Percentiles rank a stretch among this genome's conserved stretches.
Evolutionary conservation across 345 rosid genomes (phyloP).

Genomic region (Mercurialis annua): DNA sequence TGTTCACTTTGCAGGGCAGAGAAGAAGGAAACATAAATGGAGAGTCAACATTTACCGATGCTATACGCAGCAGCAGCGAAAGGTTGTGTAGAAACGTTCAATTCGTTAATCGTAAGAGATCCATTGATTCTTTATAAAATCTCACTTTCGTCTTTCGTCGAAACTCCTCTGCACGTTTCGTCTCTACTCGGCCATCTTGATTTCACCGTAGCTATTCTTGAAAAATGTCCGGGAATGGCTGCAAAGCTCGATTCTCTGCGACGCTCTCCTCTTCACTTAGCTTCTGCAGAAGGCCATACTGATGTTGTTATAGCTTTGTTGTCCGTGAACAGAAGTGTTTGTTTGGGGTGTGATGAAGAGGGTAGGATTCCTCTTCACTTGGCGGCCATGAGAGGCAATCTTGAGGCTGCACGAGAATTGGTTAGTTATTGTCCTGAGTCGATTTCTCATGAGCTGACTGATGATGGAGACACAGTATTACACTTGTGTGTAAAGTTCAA

Average conservation of each 20-base stretch:
- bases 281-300: constrained; percentile 12
- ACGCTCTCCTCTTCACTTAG: constrained; percentile 13
- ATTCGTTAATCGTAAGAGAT: constrained; percentile 5
- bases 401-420: not conserved
- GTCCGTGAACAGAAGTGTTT: not conserved
- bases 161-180: no score
- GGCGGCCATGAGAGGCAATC: constrained; percentile 3
- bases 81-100: not conserved
- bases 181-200: no score
- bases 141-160: not conserved
- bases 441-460: not conserved
- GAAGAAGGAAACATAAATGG: not conserved
- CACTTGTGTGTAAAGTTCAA: constrained; percentile 4
- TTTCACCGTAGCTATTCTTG: no score
- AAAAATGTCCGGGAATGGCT: no score
- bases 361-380: constrained; percentile 6
- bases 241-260: not conserved
- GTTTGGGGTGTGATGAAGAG: not conserved
- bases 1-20: no score
- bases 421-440: not conserved
- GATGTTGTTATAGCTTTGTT: constrained; percentile 9
- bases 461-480: not conserved
- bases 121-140: not conserved
- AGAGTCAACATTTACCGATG: not conserved
- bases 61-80: constrained; percentile 7